Base-by-base conservation (phyloP, 2,329 filamentous ascomycete species). In the Aspergillus calidoustus region DNA sequence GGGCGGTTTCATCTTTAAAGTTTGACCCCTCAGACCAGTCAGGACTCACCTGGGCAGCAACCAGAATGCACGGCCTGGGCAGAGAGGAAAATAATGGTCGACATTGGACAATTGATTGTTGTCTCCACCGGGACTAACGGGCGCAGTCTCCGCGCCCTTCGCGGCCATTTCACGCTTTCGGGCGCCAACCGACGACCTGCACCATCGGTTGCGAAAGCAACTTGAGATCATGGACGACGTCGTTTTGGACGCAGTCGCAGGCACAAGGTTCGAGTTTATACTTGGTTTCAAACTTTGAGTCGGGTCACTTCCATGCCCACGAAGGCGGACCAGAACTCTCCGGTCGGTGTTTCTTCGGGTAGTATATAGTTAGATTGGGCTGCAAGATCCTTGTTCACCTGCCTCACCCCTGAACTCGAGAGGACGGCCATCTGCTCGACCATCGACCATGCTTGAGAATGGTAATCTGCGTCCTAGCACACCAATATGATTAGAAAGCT, bases 1-100 rank as follows among this genome's bases (percentile, higher is more conserved):
- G 61, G 30, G 34, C 23, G 57, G 68, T 73, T 73, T 69, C 71
- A 72, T 28, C 44, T 70, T 69, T 62, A 67, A 62, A 50, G 52
- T 62, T 64, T 65, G 31, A 23, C 46, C 52, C 54, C 38, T 48
- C 54, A 57, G 15, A 38, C 54, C 46, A 57, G 54, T 57, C 34
- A 57, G 38, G 30, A 47, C 13, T 15, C n/a, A 15, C 13, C 19
- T 19, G 19, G 19, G 19, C 19, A 28, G 25, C 25, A 28, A 28
- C 25, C 25, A 28, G 25, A 28, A 28, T 28, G 25, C 25, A 28
- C 25, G 25, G 4, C 25, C 25, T 28, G 25, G 25, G 25, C 25
- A 50, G 23, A n/a, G 25, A 50, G n/a, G 48, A n/a, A 23, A 25
- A 28, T 7, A 49, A 22, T 28, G 22, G 47, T 49, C 22, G 47